Evolutionary conservation across 208 protist species (phyloP).

Genomic region (Acanthamoeba castellanii): DNA sequence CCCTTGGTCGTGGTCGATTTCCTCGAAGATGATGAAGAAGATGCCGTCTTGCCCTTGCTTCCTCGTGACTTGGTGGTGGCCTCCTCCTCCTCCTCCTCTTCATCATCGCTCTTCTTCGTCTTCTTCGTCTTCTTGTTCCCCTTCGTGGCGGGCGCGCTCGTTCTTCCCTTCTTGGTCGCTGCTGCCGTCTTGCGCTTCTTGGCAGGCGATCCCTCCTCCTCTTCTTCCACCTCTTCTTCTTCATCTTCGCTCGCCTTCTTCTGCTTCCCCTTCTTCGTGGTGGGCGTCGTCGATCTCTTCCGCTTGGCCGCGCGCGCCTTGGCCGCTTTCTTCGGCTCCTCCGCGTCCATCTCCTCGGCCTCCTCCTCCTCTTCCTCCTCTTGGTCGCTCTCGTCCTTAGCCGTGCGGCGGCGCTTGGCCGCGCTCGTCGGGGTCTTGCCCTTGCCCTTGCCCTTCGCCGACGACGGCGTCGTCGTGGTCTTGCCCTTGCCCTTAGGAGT

Average conservation of each 20-base stretch:
- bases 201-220: background rate
- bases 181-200: constrained; percentile 1
- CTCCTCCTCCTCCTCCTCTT: background rate
- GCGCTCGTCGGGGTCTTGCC: constrained; percentile 10
- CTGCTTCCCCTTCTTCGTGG: background rate
- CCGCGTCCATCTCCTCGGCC: background rate
- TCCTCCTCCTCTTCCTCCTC: background rate
- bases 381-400: background rate
- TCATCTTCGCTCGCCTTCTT: background rate
- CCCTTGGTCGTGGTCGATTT: background rate
- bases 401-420: constrained; percentile 1
- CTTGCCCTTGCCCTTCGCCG: constrained; percentile 6
- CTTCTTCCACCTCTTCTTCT: background rate
- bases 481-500: background rate
- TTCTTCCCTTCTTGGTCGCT: background rate
- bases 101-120: background rate
- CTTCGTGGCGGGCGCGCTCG: background rate
- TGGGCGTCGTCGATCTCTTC: background rate
- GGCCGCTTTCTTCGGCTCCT: background rate
- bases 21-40: background rate
- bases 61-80: background rate
- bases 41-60: background rate
- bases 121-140: background rate
- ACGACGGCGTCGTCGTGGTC: background rate
- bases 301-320: background rate